Evolutionary conservation across 495 filamentous ascomycete species (phyloP).

Genomic region (Lasiosphaeria ovina): DNA sequence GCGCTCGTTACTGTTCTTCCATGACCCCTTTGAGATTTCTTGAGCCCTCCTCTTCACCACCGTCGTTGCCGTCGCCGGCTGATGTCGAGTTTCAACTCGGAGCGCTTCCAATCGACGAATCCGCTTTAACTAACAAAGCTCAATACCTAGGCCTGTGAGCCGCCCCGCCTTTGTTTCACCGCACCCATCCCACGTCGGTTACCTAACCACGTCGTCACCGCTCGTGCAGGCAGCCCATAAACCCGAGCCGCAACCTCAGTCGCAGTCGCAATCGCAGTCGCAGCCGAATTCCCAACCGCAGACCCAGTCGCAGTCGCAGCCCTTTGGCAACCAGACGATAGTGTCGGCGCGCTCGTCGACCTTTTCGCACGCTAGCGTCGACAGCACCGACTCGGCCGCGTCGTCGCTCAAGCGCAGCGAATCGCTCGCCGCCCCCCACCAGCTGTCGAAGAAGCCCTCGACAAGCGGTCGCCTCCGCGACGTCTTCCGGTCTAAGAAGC

Average conservation of each 20-base stretch:
- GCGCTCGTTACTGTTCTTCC: not conserved
- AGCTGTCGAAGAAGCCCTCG: slow-evolving; percentile 42
- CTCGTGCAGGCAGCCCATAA: slow-evolving; percentile 59
- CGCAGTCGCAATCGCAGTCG: too few relatives aligned
- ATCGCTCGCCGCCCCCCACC: slow-evolving; percentile 31
- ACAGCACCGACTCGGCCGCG: slow-evolving; percentile 25
- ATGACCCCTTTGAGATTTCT: not conserved
- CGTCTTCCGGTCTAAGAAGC: slow-evolving; percentile 43
- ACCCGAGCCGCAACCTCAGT: slow-evolving; percentile 20
- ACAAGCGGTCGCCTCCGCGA: slow-evolving; percentile 42
- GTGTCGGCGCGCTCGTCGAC: slow-evolving; percentile 18
- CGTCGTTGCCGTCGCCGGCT: not conserved
- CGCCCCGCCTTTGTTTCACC: slow-evolving; percentile 58
- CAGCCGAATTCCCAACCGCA: too few relatives aligned
- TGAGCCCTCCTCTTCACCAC: not conserved
- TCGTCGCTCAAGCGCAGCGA: slow-evolving; percentile 27
- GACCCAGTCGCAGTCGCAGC: slow-evolving; percentile 21
- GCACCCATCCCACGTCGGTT: slow-evolving; percentile 74
- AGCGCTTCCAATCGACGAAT: not conserved
- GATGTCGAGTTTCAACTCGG: not conserved
- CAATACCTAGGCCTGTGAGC: slow-evolving; percentile 16
- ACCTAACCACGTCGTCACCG: slow-evolving; percentile 80
- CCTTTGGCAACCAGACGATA: slow-evolving; percentile 26
- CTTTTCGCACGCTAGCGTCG: slow-evolving; percentile 20
- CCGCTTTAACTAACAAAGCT: slow-evolving; percentile 14